phyloP scores from a whole-genome alignment of 2,329 filamentous ascomycete species.

The Fusarium sp. region DNA sequence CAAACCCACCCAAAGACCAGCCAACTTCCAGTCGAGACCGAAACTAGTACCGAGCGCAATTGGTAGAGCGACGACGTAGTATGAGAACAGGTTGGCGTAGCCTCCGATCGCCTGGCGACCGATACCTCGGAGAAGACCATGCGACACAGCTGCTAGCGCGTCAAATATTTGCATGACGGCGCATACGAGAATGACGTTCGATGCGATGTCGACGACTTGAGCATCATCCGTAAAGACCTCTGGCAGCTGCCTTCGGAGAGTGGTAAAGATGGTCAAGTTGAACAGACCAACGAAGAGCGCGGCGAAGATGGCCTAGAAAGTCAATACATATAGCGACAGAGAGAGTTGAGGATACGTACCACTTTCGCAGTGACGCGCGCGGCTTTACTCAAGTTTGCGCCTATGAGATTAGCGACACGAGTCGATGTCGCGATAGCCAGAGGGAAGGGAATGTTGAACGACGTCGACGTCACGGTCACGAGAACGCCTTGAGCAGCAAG shows the following conservation, averaged over 20 bases:
- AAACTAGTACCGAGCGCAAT: constrained; percentile 83
- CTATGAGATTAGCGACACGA: constrained; percentile 88
- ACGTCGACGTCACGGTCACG: constrained; percentile 78
- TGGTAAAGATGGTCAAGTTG: constrained; percentile 76
- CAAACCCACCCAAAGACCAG: constrained; percentile 84
- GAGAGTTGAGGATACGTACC: constrained; percentile 51
- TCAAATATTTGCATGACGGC: constrained; percentile 93
- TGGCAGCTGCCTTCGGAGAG: constrained; percentile 76
- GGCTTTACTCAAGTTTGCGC: constrained; percentile 79
- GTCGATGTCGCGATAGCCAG: constrained; percentile 89
- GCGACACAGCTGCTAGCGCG: constrained; percentile 78
- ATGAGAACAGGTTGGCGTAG: constrained; percentile 85
- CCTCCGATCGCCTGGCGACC: constrained; percentile 88
- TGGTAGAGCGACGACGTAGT: constrained; percentile 86
- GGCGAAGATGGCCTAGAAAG: constrained; percentile 62
- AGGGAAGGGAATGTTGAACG: constrained; percentile 90
- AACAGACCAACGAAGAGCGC: constrained; percentile 76
- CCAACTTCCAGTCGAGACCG: constrained; percentile 76
- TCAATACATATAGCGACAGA: not conserved
- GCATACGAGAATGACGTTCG: constrained; percentile 77
- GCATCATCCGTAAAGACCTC: constrained; percentile 76
- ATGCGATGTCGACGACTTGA: constrained; percentile 73
- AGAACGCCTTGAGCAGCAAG: constrained; percentile 89
- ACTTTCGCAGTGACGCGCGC: constrained; percentile 82
- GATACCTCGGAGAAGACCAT: constrained; percentile 84